Evolutionary conservation across 768 basidiomycete species (phyloP), one percentile per base, ranked within the genome.

Genomic region (Amanita rubescens): DNA sequence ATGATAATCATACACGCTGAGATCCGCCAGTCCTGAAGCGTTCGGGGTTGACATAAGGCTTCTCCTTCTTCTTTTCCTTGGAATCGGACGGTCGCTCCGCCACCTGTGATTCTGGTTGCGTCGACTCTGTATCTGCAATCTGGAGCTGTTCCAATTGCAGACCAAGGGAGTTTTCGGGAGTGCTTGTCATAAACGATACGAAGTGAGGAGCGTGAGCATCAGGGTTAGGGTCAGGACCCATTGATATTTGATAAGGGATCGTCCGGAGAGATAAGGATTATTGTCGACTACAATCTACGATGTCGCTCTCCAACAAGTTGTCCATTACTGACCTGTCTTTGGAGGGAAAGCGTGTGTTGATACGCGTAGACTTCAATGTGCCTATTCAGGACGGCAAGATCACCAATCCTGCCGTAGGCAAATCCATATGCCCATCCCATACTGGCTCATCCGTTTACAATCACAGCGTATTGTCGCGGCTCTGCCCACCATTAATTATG

Each of bases 221-320:
- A 20, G 30, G 43, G 38, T n/a, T 50, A 47, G 54, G 46, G 51
- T 58, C 53, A 47, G 53, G 24, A 8, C n/a, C n/a, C n/a, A n/a
- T n/a, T 6, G 34, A 49, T 24, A 49, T n/a, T 49, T 14, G 34
- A 38, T 37, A 35, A 37, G 48, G 33, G 15, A 32, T 12, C 43
- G 15, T 12, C n/a, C 37, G 49, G 49, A 25, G 10, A 39, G 24
- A 39, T 50, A 12, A 49, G 35, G 24, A 8, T 25, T 3, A 30
- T 30, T 30, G 27, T 30, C 22, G n/a, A 22, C 5, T 10, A 27
- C 37, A n/a, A n/a, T 39, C 61, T 56, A 79, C 70, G 65, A 85
- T 97, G 94, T 96, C 94, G 55, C 87, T 98, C 69, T 85, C 94
- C 22, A 93, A 86, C 75, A 98, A 97, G 71, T 81, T 98, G 60